Base-by-base conservation (phyloP, 2,329 filamentous ascomycete genomes). In the Colletotrichum sp. region DNA sequence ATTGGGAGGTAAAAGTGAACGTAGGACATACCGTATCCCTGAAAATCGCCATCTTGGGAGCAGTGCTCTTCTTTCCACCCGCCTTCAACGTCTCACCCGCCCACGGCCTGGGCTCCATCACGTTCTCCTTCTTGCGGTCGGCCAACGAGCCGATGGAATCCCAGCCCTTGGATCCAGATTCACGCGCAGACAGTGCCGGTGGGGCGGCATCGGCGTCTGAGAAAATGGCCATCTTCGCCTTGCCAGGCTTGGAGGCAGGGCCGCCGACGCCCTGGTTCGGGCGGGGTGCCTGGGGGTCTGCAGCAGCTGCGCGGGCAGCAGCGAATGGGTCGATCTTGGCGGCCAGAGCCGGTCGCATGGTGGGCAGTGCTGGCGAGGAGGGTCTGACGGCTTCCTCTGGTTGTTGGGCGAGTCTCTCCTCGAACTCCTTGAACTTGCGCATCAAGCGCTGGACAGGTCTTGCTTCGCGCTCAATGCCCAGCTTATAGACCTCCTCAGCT, bases 61-160 rank as follows among this genome's bases (percentile, higher is more conserved):
- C 90, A 36, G 90, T 92, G 58, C 89, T 92, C 86, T 95, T 95
- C 87, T 95, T 97, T 80, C 95, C 96, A 57, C 94, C 95, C 4
- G 92, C 94, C 84, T 96, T 95, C 79, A 99, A 86, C 55, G 94
- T 98, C 87, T 99, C 96, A 30, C 97, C 97, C 13, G 89, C 94
- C 97, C 96, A 98, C 24, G 96, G 95, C 82, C 94, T 96, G 13
- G 96, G 92, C 82, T 96, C 95, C 79, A 96, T 87, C 8, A 90
- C 89, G 82, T 99, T 99, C 84, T 99, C 97, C 89, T 99, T 99
- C 88, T 95, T 98, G 66, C 97, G 91, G 77, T 98, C 94, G 67
- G 93, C 91, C 76, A 98, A 86, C 2, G 95, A 95, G 34, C 95
- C 96, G 82, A 99, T 98, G 77, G 89, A 96, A 78, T 98, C 95